Percentiles rank a stretch among this genome's conserved stretches.
These are phyloP conservation scores for Microdochium bolleyi DNA, from an alignment of 2,329 filamentous ascomycete genomes.

Conservation along the genomic window DNA sequence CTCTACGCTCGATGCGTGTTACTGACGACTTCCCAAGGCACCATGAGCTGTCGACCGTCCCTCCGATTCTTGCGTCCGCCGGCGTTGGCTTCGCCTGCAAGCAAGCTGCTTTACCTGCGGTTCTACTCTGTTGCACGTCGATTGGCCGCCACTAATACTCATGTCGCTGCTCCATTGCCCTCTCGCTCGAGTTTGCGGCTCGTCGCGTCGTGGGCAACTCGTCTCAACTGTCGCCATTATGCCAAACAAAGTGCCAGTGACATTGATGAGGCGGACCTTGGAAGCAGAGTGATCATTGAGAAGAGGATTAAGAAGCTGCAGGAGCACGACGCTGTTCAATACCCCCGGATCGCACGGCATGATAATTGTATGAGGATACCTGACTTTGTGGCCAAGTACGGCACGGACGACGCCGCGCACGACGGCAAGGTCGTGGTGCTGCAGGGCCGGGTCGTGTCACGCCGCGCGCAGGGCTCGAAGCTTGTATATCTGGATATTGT, in stretches of 20 bases:
- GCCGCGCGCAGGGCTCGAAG: constrained; percentile 49
- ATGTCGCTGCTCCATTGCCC: not conserved
- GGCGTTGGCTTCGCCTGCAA: constrained; percentile 29
- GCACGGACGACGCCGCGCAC: constrained; percentile 10
- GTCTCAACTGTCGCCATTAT: not conserved
- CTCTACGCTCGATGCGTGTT: not conserved
- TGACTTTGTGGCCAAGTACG: constrained; percentile 26
- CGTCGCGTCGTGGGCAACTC: not conserved
- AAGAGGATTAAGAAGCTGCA: constrained; percentile 32
- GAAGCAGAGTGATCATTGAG: not conserved
- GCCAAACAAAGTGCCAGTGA: not conserved
- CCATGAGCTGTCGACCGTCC: constrained; percentile 35
- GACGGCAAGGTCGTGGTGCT: constrained; percentile 19
- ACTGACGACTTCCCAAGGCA: constrained; percentile 13
- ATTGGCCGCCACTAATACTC: not conserved
- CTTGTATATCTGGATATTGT: constrained; percentile 79
- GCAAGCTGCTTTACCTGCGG: constrained; percentile 33
- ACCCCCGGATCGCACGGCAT: constrained; percentile 39
- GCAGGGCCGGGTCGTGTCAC: constrained; percentile 19
- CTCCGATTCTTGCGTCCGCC: constrained; percentile 50
- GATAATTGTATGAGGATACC: constrained; percentile 26
- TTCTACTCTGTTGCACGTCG: constrained; percentile 33
- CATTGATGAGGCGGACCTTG: not conserved
- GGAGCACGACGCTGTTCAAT: constrained; percentile 39
- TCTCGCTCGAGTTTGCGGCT: not conserved